Conservation (phyloP, 2,329 filamentous ascomycete genomes). For the Arachnomyces sp. region DNA sequence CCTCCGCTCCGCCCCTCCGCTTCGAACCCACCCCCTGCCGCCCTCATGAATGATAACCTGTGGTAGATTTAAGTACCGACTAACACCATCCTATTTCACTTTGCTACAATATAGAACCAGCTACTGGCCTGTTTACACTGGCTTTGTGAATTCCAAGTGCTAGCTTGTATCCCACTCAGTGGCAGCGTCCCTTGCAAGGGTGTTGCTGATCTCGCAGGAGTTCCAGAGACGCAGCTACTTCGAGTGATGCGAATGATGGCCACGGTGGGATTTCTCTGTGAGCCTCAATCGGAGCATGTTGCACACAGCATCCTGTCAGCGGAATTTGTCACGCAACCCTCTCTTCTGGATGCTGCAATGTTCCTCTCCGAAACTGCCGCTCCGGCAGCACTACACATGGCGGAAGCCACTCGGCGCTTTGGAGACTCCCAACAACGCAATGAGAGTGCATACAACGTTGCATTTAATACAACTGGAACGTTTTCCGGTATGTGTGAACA, state of each 20-base stretch:
- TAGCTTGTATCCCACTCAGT: conserved; percentile 18
- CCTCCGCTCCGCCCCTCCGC: too few species aligned
- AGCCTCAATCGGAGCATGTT: conserved; percentile 43
- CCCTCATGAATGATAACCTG: too few species aligned
- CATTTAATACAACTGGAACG: conserved; percentile 13
- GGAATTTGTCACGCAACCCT: conserved; percentile 27
- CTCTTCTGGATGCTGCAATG: conserved; percentile 43
- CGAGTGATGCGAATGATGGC: conserved; percentile 47
- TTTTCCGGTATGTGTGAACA: conserved; percentile 5
- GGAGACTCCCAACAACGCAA: conserved; percentile 13
- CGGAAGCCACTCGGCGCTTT: conserved; percentile 19
- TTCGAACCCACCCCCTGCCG: too few species aligned
- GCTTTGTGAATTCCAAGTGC: conserved; percentile 25
- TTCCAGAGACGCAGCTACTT: conserved; percentile 19
- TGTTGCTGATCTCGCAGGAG: conserved; percentile 17
- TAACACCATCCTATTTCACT: too few species aligned
- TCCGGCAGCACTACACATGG: conserved; percentile 14
- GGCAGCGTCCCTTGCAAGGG: conserved; percentile 18
- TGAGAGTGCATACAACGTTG: conserved; percentile 22
- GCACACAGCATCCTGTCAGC: conserved; percentile 50
- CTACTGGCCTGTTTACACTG: conserved; percentile 20
- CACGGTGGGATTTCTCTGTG: conserved; percentile 49
- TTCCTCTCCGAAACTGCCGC: conserved; percentile 34
- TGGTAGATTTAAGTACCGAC: too few species aligned
- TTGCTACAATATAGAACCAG: conserved; percentile 12